Base-by-base conservation (phyloP, 768 basidiomycete species). In the Rhodotorula toruloides region DNA sequence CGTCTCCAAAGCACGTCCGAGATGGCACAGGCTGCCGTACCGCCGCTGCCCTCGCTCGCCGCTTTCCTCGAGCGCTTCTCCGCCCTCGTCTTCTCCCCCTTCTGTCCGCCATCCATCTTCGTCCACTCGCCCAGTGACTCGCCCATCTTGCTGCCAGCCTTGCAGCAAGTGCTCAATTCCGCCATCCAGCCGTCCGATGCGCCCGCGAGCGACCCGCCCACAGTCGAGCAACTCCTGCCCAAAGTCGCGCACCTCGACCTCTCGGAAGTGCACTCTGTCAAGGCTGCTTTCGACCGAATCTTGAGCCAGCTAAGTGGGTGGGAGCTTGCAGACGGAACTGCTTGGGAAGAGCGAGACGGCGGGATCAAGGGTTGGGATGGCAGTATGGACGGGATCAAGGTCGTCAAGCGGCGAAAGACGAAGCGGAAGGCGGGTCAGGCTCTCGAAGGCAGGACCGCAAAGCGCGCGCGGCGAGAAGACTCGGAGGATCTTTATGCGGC, bases 191-290 rank as follows among this genome's bases (percentile, higher is more conserved):
- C 44, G 0, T 11, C 19, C 13, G 3, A 17, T n/a, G 21, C 32
- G 32, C 0, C 59, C 1, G 2, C 21, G 12, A 22, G 27, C 13
- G 29, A 34, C 44, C 37, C 25, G 1, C 66, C 67, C 21, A 32
- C 63, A 3, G n/a, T 68, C 27, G 56, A 54, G 17, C 19, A 50
- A 4, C 58, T 70, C 42, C 65, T 70, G 8, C 64, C 69, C 22
- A 63, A 56, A 32, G n/a, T 55, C 36, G 69, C 69, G 19, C 34
- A 27, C 11, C n/a, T 70, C 57, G 58, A 66, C 49, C 61, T 70
- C 47, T 31, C 47, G 7, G 31, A 53, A 29, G 22, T 57, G 10
- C 61, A 66, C 61, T 54, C 61, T n/a, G 55, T 61, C 37, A 62
- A 62, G 27, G 53, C 57, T 9, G 44, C 62, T 9, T 63, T 70